These are phyloP conservation scores for Bombardia bombarda DNA, from an alignment of 495 filamentous ascomycete species.

Conservation along the genomic window DNA sequence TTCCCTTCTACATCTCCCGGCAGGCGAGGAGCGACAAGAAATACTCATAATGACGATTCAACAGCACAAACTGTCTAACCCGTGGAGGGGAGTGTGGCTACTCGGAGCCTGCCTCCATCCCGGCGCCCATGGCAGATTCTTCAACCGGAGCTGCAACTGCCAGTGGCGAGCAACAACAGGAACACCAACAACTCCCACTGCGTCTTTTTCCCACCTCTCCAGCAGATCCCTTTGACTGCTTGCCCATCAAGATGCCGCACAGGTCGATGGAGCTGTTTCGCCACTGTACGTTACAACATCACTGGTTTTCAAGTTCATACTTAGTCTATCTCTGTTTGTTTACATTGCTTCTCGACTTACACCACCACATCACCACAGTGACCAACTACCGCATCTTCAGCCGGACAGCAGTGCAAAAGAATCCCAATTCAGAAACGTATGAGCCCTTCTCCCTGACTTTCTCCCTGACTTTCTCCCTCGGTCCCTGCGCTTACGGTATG, in stretches of 20 bases:
- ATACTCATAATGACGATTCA: too few relatives aligned
- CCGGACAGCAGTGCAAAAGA: conserved; percentile 9
- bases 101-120: not conserved
- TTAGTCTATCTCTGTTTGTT: not conserved
- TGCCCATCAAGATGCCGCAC: conserved; percentile 15
- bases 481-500: too few relatives aligned
- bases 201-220: conserved; percentile 2
- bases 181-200: not conserved
- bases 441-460: not conserved
- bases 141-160: not conserved
- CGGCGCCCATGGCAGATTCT: not conserved
- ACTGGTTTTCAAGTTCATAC: not conserved
- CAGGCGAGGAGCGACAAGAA: too few relatives aligned
- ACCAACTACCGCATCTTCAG: conserved; percentile 12
- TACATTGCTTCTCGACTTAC: not conserved
- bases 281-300: conserved; percentile 11
- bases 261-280: conserved; percentile 16
- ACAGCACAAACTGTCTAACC: conserved; percentile 26
- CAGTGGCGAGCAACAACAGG: not conserved
- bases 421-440: conserved; percentile 10
- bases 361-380: not conserved
- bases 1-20: too few relatives aligned
- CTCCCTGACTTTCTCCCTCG: not conserved
- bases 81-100: conserved; percentile 28
- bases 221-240: conserved; percentile 13